Conservation (phyloP, 345 rosid genomes). For the Streptanthus diversifolius region DNA sequence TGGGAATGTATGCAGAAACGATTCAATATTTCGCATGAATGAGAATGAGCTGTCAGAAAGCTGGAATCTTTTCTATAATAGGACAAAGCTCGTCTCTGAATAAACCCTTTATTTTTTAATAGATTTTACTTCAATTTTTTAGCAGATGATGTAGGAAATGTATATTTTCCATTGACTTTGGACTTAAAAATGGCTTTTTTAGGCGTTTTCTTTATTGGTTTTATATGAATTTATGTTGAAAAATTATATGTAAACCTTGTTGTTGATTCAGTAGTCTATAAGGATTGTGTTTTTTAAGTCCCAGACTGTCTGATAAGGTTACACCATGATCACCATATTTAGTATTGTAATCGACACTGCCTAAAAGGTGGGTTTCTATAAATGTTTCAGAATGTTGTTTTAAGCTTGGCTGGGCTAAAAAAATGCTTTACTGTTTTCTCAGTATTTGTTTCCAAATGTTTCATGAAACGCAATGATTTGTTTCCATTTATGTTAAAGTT, state of each 20-base stretch:
- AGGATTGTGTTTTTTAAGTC: not conserved
- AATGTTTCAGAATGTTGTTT: conserved; percentile 21
- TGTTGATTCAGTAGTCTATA: conserved; percentile 2
- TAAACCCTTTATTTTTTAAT: not conserved
- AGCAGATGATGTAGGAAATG: conserved; percentile 26
- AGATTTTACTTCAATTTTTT: not conserved
- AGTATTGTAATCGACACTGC: conserved; percentile 14
- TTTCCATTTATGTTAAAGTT: conserved; percentile 3
- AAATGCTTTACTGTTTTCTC: conserved; percentile 1
- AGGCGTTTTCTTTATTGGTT: conserved; percentile 12
- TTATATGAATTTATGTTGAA: not conserved
- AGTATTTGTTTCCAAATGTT: not conserved
- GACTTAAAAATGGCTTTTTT: conserved; percentile 15
- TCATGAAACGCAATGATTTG: not conserved
- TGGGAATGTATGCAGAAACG: conserved; percentile 10
- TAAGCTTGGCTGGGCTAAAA: not conserved
- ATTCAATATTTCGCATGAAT: not conserved
- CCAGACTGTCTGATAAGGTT: not conserved
- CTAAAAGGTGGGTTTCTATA: conserved; percentile 8
- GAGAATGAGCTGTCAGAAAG: conserved; percentile 16
- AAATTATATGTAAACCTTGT: not conserved
- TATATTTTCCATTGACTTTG: conserved; percentile 11
- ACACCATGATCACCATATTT: conserved; percentile 10
- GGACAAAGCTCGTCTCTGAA: not conserved
- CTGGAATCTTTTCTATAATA: not conserved